Percentiles rank a stretch among this genome's conserved stretches.
Evolutionary conservation across 1,284 basidiomycete genomes (phyloP).

Genomic region (Ceratobasidium sp.): DNA sequence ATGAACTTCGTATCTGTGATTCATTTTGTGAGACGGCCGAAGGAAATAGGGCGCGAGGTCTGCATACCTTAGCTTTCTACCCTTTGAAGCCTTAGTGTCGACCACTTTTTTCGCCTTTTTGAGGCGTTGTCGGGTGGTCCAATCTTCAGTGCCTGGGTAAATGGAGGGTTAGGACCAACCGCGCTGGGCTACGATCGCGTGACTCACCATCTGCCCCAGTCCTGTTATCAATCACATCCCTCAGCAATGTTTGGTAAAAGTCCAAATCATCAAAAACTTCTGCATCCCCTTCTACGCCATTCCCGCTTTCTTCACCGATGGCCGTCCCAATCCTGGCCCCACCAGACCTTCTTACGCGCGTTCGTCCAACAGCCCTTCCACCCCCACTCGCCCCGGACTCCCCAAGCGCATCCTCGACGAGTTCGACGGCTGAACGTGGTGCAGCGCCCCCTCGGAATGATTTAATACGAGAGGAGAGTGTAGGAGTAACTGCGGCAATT

Average conservation of each 20-base stretch:
- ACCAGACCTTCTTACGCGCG: constrained; percentile 42
- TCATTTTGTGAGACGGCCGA: background rate
- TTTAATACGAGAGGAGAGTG: constrained; percentile 73
- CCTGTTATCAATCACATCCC: constrained; percentile 85
- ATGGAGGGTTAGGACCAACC: background rate
- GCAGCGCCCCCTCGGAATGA: constrained; percentile 62
- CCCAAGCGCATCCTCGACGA: constrained; percentile 75
- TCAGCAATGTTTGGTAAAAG: constrained; percentile 88
- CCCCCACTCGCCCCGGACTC: constrained; percentile 54
- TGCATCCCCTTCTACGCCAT: constrained; percentile 57
- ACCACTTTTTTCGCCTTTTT: constrained; percentile 79
- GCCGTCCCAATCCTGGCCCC: constrained; percentile 58
- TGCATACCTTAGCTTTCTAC: constrained; percentile 79
- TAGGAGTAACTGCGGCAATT: constrained; percentile 87
- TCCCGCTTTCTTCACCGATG: constrained; percentile 53
- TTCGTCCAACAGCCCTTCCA: constrained; percentile 50
- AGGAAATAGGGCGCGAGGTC: background rate
- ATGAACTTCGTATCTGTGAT: constrained; percentile 83
- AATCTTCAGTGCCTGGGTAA: constrained; percentile 61
- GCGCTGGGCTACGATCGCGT: too few relatives aligned
- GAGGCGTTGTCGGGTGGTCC: constrained; percentile 69
- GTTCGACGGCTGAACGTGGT: constrained; percentile 64
- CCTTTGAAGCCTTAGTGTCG: constrained; percentile 94
- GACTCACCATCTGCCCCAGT: constrained; percentile 53
- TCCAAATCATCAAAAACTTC: constrained; percentile 88